Percentiles rank a stretch among this genome's conserved stretches.
These are phyloP conservation scores for Fusarium virguliforme DNA, from an alignment of 2,329 filamentous ascomycete genomes.

Conservation along the genomic window DNA sequence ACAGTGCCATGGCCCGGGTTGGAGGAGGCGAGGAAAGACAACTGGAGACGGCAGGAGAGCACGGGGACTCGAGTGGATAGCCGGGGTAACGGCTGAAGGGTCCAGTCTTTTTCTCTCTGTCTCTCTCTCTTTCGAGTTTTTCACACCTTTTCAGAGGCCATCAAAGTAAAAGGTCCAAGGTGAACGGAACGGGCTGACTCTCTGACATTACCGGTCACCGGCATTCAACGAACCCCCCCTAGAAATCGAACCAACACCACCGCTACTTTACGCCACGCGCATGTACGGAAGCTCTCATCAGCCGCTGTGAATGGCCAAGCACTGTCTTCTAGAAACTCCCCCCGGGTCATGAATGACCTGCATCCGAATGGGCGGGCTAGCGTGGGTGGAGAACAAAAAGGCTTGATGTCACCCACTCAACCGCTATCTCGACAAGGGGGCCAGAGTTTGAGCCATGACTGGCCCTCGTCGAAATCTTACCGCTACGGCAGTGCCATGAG, in stretches of 20 bases:
- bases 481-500: slow-evolving; percentile 20
- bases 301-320: slow-evolving; percentile 29
- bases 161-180: background rate
- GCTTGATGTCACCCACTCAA: slow-evolving; percentile 12
- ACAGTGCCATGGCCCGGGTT: slow-evolving; percentile 12
- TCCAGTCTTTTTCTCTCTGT: background rate
- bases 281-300: slow-evolving; percentile 23
- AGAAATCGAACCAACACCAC: slow-evolving; percentile 17
- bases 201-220: slow-evolving; percentile 20
- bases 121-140: background rate
- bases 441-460: slow-evolving; percentile 12
- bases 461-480: slow-evolving; percentile 10
- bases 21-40: slow-evolving; percentile 1
- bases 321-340: slow-evolving; percentile 34
- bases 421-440: background rate
- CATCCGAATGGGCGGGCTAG: slow-evolving; percentile 27
- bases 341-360: slow-evolving; percentile 11
- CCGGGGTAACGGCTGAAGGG: slow-evolving; percentile 12
- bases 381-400: slow-evolving; percentile 32
- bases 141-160: background rate
- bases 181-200: background rate
- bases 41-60: slow-evolving; percentile 14
- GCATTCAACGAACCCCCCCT: slow-evolving; percentile 3
- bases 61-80: slow-evolving; percentile 27
- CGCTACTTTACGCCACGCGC: slow-evolving; percentile 26